Evolutionary conservation across 371 early-diverging fungal species (phyloP).

Genomic region (Haplosporangium sp.): DNA sequence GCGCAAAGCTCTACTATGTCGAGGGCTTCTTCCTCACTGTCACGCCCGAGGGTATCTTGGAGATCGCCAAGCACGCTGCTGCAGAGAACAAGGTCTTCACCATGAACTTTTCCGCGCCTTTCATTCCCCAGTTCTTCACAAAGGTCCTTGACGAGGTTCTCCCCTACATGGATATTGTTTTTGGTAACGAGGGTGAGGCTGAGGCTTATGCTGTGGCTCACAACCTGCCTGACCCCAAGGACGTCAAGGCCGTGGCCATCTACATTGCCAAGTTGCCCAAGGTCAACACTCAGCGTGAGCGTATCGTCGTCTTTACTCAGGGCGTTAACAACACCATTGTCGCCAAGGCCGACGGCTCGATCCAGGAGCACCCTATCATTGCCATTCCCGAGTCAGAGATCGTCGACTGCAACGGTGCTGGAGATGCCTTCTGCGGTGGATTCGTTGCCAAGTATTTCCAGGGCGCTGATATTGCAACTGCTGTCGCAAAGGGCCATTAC

Average conservation of each 20-base stretch:
- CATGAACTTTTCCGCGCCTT: conserved; percentile 96
- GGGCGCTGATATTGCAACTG: conserved; percentile 71
- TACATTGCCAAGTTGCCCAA: conserved; percentile 87
- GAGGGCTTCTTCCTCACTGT: conserved; percentile 95
- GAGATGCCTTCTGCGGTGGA: conserved; percentile 97
- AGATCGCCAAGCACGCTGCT: conserved; percentile 90
- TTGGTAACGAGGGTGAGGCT: conserved; percentile 97
- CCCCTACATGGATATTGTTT: conserved; percentile 90
- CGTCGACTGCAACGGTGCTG: conserved; percentile 97
- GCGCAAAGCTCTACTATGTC: conserved; percentile 90
- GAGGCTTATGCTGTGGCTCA: conserved; percentile 82
- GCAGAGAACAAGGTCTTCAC: conserved; percentile 81
- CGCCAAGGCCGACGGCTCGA: conserved; percentile 66
- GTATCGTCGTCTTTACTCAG: conserved; percentile 94
- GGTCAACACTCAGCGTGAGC: conserved; percentile 74
- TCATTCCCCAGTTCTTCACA: conserved; percentile 94
- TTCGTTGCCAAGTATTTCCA: conserved; percentile 88
- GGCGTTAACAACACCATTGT: conserved; percentile 84
- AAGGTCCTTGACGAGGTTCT: conserved; percentile 78
- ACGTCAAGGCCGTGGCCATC: conserved; percentile 83
- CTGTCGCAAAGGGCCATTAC: conserved; percentile 91
- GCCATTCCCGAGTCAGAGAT: conserved; percentile 77
- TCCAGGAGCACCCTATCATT: conserved; percentile 77
- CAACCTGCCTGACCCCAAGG: conserved; percentile 68
- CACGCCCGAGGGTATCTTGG: conserved; percentile 81